A percentile compares a stretch with the other conserved stretches of the same genome.
These are phyloP conservation scores for Lizanozyma gosingica DNA, from an alignment of 1,139 yeast genomes.

Conservation along the genomic window DNA sequence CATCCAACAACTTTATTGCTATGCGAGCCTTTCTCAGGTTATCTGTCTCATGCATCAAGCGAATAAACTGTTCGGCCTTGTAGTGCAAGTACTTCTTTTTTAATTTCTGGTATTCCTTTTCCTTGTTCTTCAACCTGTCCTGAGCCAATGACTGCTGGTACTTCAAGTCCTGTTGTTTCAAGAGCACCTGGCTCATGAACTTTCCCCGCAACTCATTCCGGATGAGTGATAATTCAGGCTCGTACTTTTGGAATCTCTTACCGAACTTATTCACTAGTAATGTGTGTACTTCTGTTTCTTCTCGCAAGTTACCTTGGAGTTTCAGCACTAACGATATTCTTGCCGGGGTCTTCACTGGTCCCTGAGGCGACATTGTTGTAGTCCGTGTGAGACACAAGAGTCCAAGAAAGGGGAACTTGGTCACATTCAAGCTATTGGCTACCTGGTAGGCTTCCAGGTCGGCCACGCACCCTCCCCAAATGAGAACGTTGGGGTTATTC, in stretches of 20 bases:
- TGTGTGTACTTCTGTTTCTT: constrained; percentile 18
- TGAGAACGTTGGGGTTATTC: constrained; percentile 41
- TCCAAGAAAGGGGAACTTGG: constrained; percentile 76
- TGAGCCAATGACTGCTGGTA: constrained; percentile 59
- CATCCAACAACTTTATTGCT: constrained; percentile 50
- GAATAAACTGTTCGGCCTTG: constrained; percentile 38
- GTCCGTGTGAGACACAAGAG: constrained; percentile 49
- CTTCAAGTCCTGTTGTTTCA: constrained; percentile 72
- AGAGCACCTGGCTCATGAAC: constrained; percentile 49
- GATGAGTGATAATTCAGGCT: constrained; percentile 50
- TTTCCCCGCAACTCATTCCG: constrained; percentile 55
- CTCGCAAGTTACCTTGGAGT: constrained; percentile 52
- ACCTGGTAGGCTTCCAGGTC: constrained; percentile 81
- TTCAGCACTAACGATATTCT: constrained; percentile 55
- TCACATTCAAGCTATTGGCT: constrained; percentile 64
- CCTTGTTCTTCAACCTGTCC: constrained; percentile 35
- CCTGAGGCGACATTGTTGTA: constrained; percentile 50
- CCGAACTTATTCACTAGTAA: constrained; percentile 31
- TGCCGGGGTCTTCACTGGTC: constrained; percentile 43
- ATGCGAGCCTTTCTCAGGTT: constrained; percentile 31
- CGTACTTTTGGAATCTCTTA: constrained; percentile 44
- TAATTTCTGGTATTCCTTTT: constrained; percentile 16
- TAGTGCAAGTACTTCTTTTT: constrained; percentile 30
- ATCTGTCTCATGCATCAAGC: constrained; percentile 24
- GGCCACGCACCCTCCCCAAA: constrained; percentile 87